Conservation (phyloP, 768 basidiomycete species). For the Sporobolomyces pararoseus region DNA sequence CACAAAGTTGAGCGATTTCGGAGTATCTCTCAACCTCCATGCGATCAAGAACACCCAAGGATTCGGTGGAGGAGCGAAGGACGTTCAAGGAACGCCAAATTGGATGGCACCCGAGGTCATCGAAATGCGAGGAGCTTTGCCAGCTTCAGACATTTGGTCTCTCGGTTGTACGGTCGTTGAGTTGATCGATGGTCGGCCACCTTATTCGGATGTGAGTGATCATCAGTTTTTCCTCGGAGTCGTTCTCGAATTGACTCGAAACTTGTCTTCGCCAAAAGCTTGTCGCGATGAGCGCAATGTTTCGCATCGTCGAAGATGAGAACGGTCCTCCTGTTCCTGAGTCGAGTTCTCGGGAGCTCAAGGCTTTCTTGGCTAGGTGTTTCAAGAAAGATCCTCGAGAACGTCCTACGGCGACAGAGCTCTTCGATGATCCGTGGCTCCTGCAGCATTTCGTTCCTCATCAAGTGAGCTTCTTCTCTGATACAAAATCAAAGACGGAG, state of each 20-base stretch:
- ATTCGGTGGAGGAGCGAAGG: slow-evolving; percentile 69
- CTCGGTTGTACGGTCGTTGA: slow-evolving; percentile 92
- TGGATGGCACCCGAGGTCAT: slow-evolving; percentile 99
- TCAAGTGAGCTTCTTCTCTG: slow-evolving; percentile 56
- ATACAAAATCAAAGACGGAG: neutral
- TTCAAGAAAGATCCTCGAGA: slow-evolving; percentile 80
- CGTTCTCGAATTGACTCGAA: neutral
- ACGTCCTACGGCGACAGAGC: slow-evolving; percentile 76
- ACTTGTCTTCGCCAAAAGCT: slow-evolving; percentile 49
- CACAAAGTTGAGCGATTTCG: slow-evolving; percentile 94
- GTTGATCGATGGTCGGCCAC: slow-evolving; percentile 83
- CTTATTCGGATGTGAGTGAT: slow-evolving; percentile 66
- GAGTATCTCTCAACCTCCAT: slow-evolving; percentile 89
- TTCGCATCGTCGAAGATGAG: slow-evolving; percentile 89
- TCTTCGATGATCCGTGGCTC: slow-evolving; percentile 90
- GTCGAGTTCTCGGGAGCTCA: slow-evolving; percentile 67
- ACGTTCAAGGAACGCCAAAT: slow-evolving; percentile 76
- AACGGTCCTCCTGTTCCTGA: slow-evolving; percentile 76
- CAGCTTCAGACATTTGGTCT: slow-evolving; percentile 93
- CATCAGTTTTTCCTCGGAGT: neutral
- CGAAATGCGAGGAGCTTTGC: slow-evolving; percentile 85
- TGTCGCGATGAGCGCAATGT: slow-evolving; percentile 68
- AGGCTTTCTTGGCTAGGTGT: slow-evolving; percentile 77
- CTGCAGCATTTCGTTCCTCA: slow-evolving; percentile 72
- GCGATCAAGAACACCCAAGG: slow-evolving; percentile 72